A percentile compares a stretch with the other conserved stretches of the same genome.
Evolutionary conservation across 176 grass and related monocot genomes (phyloP).

Genomic region (Melocanna baccifera): DNA sequence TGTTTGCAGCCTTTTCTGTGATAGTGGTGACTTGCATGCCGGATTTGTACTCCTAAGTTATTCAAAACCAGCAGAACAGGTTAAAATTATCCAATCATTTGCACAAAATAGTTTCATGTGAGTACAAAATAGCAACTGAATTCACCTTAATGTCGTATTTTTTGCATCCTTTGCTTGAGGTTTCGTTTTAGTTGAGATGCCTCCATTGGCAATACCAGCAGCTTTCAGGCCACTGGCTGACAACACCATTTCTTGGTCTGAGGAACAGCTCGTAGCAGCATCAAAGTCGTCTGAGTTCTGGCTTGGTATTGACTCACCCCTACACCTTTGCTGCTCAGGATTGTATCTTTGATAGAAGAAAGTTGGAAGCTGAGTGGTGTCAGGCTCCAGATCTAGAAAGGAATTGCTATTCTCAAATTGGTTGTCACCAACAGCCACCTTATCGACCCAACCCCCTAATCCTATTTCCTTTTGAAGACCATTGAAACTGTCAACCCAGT

Average conservation of each 20-base stretch:
- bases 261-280: conserved; percentile 48
- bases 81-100: conserved; percentile 23
- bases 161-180: conserved; percentile 43
- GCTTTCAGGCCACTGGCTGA: conserved; percentile 48
- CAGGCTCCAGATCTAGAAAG: conserved; percentile 29
- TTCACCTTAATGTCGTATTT: conserved; percentile 51
- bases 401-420: conserved; percentile 47
- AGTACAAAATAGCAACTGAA: conserved; percentile 10
- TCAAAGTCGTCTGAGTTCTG: conserved; percentile 48
- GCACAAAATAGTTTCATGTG: conserved; percentile 7
- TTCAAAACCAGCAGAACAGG: conserved; percentile 28
- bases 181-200: conserved; percentile 53
- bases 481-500: conserved; percentile 26
- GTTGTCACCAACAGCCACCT: conserved; percentile 32
- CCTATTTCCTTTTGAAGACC: conserved; percentile 19
- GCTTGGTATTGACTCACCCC: conserved; percentile 45
- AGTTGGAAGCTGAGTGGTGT: conserved; percentile 34
- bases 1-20: conserved; percentile 54
- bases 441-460: conserved; percentile 40
- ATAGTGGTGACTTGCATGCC: conserved; percentile 41
- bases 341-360: conserved; percentile 59
- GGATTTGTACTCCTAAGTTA: conserved; percentile 49
- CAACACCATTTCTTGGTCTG: conserved; percentile 61
- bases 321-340: conserved; percentile 40
- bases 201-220: conserved; percentile 26